Base-by-base conservation (phyloP, 495 filamentous ascomycete genomes). In the Neurospora pannonica region DNA sequence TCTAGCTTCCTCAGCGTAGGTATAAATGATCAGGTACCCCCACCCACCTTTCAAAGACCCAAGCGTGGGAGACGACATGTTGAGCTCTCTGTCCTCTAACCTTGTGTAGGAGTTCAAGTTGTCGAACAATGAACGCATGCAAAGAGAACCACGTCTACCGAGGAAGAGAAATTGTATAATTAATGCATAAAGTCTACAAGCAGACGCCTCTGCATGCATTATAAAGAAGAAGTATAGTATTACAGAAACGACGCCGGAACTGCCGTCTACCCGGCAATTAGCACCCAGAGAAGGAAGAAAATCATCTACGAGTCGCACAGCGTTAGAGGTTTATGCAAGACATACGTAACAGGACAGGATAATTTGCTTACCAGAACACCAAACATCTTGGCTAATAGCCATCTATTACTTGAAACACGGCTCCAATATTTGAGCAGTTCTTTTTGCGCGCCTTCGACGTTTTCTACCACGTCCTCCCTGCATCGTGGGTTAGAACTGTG, bases 321-420 rank as follows among this genome's bases (percentile, higher is more conserved):
- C 4, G 74, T 75, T 67, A 72, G 42, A 67, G 15, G 8, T 11
- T 67, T 6, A 36, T 34, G 54, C 54, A 34, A 17, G 54, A 8
- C 54, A 62, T 62, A 19, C 28, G 54, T 67, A 67, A 31, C 28
- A 31, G 54, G 17, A 3, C 54, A 34, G 48, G 54, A 34, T 19
- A 6, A 34, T 19, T 34, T 19, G 81, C 90, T 85, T 85, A 91
- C 90, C 46, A 91, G 81, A 28, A 91, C 92, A 72, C 96, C 96
- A 88, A 99, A 97, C 97, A 99, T 99, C 88, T 98, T 98, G 19
- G 95, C 97, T 71, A 99, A 90, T 70, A 99, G 84, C 96, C 97
- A 98, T 78, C 96, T 88, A 86, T 98, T 99, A 36, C 94, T 92
- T 28, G 92, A 94, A 13, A 98, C 95, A 34, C 94, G 87, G 13